Percentiles rank a stretch among this genome's conserved stretches.
These are phyloP conservation scores for Penicillium diatomitis DNA, from an alignment of 495 filamentous ascomycete genomes.

Conservation along the genomic window DNA sequence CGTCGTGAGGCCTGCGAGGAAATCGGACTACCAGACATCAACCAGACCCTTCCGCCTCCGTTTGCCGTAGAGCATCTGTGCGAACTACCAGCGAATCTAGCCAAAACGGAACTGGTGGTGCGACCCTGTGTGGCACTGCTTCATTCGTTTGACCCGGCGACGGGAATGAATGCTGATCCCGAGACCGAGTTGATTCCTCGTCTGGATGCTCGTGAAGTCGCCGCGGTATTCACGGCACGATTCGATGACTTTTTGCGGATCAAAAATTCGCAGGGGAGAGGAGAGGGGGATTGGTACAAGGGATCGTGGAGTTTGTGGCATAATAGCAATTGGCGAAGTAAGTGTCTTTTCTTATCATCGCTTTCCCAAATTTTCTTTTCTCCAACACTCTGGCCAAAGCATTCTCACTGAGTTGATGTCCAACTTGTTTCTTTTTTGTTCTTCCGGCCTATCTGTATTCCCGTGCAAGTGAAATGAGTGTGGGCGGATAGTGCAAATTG, in stretches of 20 bases:
- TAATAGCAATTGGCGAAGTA: slow-evolving; percentile 52
- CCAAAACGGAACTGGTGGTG: slow-evolving; percentile 72
- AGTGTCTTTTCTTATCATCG: slow-evolving; percentile 1
- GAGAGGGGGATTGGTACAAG: slow-evolving; percentile 50
- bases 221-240: slow-evolving; percentile 80
- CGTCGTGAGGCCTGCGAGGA: slow-evolving; percentile 85
- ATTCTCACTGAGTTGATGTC: no score
- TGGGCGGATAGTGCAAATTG: no score
- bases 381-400: no score
- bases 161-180: slow-evolving; percentile 35
- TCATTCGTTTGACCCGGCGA: slow-evolving; percentile 43
- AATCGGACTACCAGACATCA: slow-evolving; percentile 70
- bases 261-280: slow-evolving; percentile 21
- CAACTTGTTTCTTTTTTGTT: no score
- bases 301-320: slow-evolving; percentile 53
- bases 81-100: slow-evolving; percentile 70
- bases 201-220: slow-evolving; percentile 78
- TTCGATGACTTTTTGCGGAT: slow-evolving; percentile 61
- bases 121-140: slow-evolving; percentile 80
- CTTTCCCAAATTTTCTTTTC: neutral
- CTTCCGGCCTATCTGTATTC: no score
- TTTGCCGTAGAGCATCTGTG: slow-evolving; percentile 79
- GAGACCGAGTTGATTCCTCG: slow-evolving; percentile 67
- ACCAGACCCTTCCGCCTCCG: slow-evolving; percentile 51
- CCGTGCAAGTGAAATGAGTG: no score